Conservation (phyloP, 208 protist genomes). For the Acanthamoeba culbertsoni region DNA sequence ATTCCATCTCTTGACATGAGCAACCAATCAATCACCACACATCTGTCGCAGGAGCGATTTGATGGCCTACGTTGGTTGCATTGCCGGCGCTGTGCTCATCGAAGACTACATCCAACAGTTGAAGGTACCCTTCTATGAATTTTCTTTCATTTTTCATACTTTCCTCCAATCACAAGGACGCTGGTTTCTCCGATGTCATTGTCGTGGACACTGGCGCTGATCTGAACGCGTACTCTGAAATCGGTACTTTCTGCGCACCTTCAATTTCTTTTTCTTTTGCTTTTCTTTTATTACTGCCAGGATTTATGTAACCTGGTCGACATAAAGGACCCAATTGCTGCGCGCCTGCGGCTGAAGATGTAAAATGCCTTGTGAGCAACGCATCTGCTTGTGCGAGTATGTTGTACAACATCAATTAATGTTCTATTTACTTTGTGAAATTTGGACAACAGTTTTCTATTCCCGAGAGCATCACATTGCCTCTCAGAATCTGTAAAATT, state of each 20-base stretch:
- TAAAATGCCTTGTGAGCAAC: background rate
- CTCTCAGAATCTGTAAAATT: too few relatives aligned
- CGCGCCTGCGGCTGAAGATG: background rate
- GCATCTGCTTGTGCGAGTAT: background rate
- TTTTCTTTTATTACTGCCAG: background rate
- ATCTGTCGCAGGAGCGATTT: background rate
- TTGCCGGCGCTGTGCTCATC: background rate
- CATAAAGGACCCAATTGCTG: slow-evolving; percentile 9
- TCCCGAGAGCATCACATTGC: too few relatives aligned
- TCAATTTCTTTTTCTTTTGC: background rate
- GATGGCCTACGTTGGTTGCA: background rate
- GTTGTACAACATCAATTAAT: background rate
- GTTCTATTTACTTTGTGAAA: too few relatives aligned
- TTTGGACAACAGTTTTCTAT: too few relatives aligned
- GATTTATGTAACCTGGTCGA: background rate
- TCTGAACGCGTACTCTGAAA: background rate
- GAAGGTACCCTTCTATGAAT: background rate
- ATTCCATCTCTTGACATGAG: background rate
- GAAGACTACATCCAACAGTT: background rate
- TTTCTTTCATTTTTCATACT: background rate
- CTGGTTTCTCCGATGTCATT: background rate
- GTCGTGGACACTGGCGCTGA: background rate
- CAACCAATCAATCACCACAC: background rate
- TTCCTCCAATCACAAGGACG: background rate
- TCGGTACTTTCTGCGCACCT: background rate